Percentiles rank a stretch among this genome's conserved stretches.
Conservation (phyloP, 2,329 filamentous ascomycete species). For the Xylariaceae sp. region DNA sequence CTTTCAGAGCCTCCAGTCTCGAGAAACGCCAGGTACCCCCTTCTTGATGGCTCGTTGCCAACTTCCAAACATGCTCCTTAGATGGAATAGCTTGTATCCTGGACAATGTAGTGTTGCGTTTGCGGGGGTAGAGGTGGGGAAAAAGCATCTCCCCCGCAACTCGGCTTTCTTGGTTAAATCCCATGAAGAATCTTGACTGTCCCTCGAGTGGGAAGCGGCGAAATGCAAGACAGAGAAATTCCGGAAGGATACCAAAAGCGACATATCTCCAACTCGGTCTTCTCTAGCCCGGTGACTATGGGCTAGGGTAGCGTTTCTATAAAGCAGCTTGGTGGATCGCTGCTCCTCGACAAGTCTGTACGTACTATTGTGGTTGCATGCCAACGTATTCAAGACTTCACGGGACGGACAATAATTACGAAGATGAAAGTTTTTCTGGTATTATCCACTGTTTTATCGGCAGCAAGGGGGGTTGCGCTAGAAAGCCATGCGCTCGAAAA, state of each 20-base stretch:
- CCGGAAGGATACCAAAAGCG: neutral
- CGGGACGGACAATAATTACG: no score
- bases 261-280: conserved; percentile 17
- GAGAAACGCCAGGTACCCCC: no score
- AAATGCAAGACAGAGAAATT: neutral
- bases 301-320: neutral
- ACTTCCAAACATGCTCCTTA: no score
- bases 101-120: no score
- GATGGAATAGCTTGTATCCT: no score
- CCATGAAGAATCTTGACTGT: neutral
- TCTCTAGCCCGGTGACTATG: conserved; percentile 5
- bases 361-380: neutral
- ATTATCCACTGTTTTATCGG: neutral
- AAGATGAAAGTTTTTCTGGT: conserved; percentile 8
- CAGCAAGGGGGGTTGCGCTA: neutral
- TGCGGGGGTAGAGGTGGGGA: no score
- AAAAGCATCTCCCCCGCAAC: no score
- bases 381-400: neutral
- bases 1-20: no score
- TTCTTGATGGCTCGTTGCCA: no score
- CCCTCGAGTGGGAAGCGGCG: neutral
- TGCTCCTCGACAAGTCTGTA: no score
- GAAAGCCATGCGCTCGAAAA: neutral
- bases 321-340: no score
- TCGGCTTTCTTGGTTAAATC: no score